These are phyloP conservation scores for Metschnikowia kunwiensis DNA, from an alignment of 805 yeast genomes.

Conservation along the genomic window DNA sequence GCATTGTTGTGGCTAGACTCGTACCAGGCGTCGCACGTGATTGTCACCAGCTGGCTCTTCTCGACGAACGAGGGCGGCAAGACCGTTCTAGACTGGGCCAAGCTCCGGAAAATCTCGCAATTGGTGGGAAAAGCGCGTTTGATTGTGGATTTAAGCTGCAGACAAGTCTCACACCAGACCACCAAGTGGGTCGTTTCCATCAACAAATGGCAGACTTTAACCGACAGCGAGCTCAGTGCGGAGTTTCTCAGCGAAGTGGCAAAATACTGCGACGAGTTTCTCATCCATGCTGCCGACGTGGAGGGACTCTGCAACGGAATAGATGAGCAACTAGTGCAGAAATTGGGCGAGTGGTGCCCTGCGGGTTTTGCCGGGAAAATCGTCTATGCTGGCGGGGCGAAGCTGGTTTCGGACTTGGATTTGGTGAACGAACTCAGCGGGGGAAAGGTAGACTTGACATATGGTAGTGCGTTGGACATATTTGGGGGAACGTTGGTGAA, in stretches of 20 bases:
- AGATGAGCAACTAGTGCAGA: conserved; percentile 70
- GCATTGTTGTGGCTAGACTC: conserved; percentile 73
- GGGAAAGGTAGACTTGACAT: conserved; percentile 88
- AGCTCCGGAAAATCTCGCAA: conserved; percentile 49
- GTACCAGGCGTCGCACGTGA: conserved; percentile 77
- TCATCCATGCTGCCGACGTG: conserved; percentile 97
- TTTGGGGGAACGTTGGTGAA: conserved; percentile 86
- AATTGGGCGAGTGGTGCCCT: conserved; percentile 75
- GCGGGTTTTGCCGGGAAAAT: conserved; percentile 55
- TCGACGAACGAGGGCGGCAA: conserved; percentile 51
- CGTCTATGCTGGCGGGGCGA: conserved; percentile 98
- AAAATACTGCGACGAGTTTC: conserved; percentile 75
- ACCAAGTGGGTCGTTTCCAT: conserved; percentile 87
- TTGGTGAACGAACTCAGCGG: conserved; percentile 64
- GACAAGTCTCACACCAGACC: conserved; percentile 35
- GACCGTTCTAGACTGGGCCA: conserved; percentile 39
- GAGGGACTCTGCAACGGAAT: conserved; percentile 95
- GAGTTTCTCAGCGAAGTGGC: conserved; percentile 55
- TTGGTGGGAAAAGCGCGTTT: conserved; percentile 62
- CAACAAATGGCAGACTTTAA: conserved; percentile 94
- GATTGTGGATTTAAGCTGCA: conserved; percentile 90
- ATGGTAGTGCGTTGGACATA: conserved; percentile 88
- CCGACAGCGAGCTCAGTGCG: conserved; percentile 54
- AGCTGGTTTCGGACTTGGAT: conserved; percentile 61
- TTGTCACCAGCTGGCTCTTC: conserved; percentile 89